phyloP scores from a whole-genome alignment of 495 filamentous ascomycete genomes.

The Amphirosellinia nigrospora region DNA sequence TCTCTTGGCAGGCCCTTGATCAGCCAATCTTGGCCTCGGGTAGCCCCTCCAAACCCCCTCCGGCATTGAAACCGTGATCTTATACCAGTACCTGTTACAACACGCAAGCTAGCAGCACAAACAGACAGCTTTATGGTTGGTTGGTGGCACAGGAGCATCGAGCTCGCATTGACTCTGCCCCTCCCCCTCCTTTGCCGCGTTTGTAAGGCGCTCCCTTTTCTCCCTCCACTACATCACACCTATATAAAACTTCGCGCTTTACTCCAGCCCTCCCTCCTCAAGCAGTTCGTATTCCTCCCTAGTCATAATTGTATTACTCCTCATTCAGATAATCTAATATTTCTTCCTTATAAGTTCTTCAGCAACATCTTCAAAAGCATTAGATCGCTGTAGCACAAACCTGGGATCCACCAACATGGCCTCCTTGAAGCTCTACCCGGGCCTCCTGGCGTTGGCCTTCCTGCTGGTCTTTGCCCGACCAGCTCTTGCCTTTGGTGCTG shows the following conservation, averaged over 20 bases:
- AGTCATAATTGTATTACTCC: background rate
- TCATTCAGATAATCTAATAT: background rate
- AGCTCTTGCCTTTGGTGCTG: conserved; percentile 82
- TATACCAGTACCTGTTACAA: conserved; percentile 1
- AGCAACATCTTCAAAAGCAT: conserved; percentile 7
- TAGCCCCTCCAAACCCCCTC: conserved; percentile 28
- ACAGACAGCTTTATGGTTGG: background rate
- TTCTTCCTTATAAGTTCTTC: background rate
- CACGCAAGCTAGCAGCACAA: conserved; percentile 1
- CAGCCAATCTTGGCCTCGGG: conserved; percentile 21
- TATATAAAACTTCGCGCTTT: conserved; percentile 11
- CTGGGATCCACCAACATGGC: conserved; percentile 40
- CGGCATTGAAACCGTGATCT: conserved; percentile 28
- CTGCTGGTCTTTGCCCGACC: conserved; percentile 61
- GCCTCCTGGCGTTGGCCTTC: conserved; percentile 52
- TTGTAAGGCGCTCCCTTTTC: background rate
- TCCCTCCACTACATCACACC: background rate
- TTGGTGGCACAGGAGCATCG: conserved; percentile 2
- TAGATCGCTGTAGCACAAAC: background rate
- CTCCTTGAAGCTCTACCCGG: conserved; percentile 46
- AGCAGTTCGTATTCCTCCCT: background rate
- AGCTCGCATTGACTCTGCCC: conserved; percentile 13
- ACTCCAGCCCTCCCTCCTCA: background rate
- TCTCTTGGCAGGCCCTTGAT: conserved; percentile 23
- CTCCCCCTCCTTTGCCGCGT: conserved; percentile 16